These are phyloP conservation scores for Arthrobotrys entomopaga DNA, from an alignment of 2,329 filamentous ascomycete genomes.

Conservation along the genomic window DNA sequence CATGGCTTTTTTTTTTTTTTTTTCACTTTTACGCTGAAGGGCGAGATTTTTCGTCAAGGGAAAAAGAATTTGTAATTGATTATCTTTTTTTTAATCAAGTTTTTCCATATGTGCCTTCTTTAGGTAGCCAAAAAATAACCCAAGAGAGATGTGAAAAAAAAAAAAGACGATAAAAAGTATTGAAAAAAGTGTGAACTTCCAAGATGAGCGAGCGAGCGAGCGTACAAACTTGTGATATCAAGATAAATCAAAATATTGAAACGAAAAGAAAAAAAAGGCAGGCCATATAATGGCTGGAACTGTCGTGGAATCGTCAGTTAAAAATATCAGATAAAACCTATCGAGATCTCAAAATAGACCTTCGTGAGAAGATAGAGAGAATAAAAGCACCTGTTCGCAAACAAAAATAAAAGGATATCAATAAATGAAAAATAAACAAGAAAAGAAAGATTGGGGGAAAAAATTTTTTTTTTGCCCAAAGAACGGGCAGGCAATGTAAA, in stretches of 20 bases:
- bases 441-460: constrained; percentile 2
- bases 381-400: neutral
- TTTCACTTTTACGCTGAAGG: no score
- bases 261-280: no score
- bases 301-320: constrained; percentile 2
- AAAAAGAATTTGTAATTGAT: constrained; percentile 19
- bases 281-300: neutral
- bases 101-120: constrained; percentile 13
- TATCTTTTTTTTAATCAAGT: constrained; percentile 1
- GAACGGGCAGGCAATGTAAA: constrained; percentile 4
- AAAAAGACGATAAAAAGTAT: constrained; percentile 11
- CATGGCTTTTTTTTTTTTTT: no score
- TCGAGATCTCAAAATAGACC: neutral
- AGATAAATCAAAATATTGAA: constrained; percentile 7
- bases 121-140: constrained; percentile 55
- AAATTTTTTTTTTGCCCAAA: constrained; percentile 20
- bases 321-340: neutral
- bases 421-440: constrained; percentile 15
- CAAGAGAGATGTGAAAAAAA: constrained; percentile 25
- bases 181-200: neutral
- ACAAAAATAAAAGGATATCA: constrained; percentile 11
- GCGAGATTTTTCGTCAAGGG: no score
- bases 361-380: neutral
- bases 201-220: constrained; percentile 34
- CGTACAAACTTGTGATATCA: constrained; percentile 34